Base-by-base conservation (phyloP, 805 yeast genomes). In the Myxozyma sirexii region DNA sequence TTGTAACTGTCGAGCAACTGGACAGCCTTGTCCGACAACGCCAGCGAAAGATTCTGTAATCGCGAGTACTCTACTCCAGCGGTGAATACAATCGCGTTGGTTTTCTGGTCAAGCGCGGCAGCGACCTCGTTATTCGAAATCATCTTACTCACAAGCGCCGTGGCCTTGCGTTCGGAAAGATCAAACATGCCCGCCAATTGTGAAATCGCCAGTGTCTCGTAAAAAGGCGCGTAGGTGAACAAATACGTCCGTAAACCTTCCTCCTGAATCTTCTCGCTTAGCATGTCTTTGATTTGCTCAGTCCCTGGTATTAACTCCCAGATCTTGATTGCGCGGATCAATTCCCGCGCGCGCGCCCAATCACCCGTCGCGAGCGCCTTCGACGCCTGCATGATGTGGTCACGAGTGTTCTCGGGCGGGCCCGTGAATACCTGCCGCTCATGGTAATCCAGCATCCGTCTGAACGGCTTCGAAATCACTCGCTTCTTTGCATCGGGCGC, bases 391-490 rank as follows among this genome's bases (percentile, higher is more conserved):
- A 93, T 86, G 68, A 94, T 86, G 76, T 84, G 89, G 75, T 94
- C 99, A 71, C 96, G 87, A 47, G 96, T 88, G 74, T 92, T 90
- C 77, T 94, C 99, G 56, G 98, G 97, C 49, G 99, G 99, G 45
- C 98, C 99, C 64, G 90, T 90, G 81, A 93, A 94, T 59, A 87
- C 87, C 75, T 92, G 97, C 76, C 93, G 87, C 73, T 92, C 97
- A 72, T 89, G 91, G 79, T 87, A 88, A 74, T 94, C 98, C 67
- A 94, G 82, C 74, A 88, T 84, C 73, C 96, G 85, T 76, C 93
- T 87, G 80, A 94, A 91, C 29, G 96, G 89, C 77, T 90, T 92
- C 69, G 88, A 80, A 64, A 81, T 79, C 69, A 84, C 78, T 73
- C 85, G 86, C 72, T 86, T 85, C 68, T 84, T 83, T 50, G 83